Conservation (phyloP, 2,329 filamentous ascomycete species). For the Fusarium liriodendri region DNA sequence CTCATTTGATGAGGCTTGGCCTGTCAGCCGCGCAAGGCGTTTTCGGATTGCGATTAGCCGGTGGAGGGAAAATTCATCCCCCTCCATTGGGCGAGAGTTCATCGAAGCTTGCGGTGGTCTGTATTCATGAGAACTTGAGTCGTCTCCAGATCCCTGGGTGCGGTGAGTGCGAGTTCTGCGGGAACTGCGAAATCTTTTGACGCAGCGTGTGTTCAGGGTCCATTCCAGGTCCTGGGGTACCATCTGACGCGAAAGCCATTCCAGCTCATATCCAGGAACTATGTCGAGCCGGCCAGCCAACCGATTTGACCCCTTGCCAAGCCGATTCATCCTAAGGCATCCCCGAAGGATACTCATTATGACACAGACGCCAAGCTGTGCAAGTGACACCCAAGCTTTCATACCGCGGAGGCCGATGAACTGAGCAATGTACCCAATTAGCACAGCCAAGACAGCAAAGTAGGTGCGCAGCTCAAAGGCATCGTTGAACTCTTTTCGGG, state of each 20-base stretch:
- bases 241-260: neutral
- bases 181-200: too few species aligned
- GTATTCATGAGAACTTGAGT: too few species aligned
- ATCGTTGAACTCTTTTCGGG: neutral
- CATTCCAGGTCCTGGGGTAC: neutral
- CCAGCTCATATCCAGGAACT: neutral
- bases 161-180: too few species aligned
- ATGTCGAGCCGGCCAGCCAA: neutral
- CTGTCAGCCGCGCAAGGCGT: constrained; percentile 20
- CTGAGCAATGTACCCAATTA: neutral
- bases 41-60: too few species aligned
- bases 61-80: too few species aligned
- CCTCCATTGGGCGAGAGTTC: too few species aligned
- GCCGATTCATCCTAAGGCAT: neutral
- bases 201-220: neutral
- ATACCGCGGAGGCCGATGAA: neutral
- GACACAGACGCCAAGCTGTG: neutral
- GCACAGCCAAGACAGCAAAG: neutral
- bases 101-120: too few species aligned
- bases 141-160: too few species aligned
- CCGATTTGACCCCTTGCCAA: neutral
- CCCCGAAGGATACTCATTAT: neutral
- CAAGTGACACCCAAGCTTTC: neutral
- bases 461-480: neutral
- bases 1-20: too few species aligned